Conservation (phyloP, 306 rosid genomes). For the Prunus kanzakura region DNA sequence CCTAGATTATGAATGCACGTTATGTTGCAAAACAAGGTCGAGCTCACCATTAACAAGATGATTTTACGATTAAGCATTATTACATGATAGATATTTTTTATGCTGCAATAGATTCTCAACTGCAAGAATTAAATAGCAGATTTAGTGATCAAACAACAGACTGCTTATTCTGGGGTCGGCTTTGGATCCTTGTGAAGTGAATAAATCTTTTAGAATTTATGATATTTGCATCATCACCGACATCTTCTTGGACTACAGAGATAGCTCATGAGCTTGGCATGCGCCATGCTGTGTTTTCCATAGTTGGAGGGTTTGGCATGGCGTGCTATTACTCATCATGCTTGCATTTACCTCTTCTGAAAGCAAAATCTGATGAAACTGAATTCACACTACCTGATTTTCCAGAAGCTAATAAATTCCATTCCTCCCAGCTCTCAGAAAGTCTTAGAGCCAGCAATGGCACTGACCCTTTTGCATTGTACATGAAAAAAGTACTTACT, state of each 20-base stretch:
- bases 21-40: too few species aligned
- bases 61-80: too few species aligned
- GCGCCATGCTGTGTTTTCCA: constrained; percentile 8
- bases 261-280: constrained; percentile 19
- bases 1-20: too few species aligned
- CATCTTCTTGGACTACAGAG: constrained; percentile 14
- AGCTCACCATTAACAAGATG: too few species aligned
- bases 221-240: not conserved
- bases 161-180: too few species aligned
- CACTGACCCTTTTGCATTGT: not conserved
- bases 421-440: not conserved
- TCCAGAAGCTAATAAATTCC: constrained; percentile 11
- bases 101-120: too few species aligned
- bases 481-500: too few species aligned
- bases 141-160: too few species aligned
- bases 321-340: constrained; percentile 8
- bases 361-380: not conserved
- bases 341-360: constrained; percentile 3
- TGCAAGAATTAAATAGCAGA: too few species aligned
- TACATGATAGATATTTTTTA: too few species aligned
- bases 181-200: too few species aligned
- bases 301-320: not conserved
- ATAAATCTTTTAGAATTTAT: too few species aligned
- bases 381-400: constrained; percentile 11
- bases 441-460: not conserved